Evolutionary conservation across 2,329 filamentous ascomycete species (phyloP).

Genomic region (Stagonosporopsis tanaceti): DNA sequence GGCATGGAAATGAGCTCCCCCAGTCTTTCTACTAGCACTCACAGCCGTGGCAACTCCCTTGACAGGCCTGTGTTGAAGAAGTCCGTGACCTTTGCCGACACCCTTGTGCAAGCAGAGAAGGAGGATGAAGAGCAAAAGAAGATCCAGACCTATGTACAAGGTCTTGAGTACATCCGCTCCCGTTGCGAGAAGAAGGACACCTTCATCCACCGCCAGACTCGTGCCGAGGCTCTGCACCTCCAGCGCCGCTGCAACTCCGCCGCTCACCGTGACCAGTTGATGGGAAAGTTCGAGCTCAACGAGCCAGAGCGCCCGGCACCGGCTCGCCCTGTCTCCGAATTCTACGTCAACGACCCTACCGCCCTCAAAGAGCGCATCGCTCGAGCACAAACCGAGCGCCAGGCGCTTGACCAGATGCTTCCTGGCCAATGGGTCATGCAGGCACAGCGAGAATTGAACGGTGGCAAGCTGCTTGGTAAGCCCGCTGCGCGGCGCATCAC

Average conservation of each 20-base stretch:
- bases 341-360: conserved; percentile 62
- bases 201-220: conserved; percentile 83
- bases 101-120: conserved; percentile 32
- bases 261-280: conserved; percentile 79
- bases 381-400: conserved; percentile 75
- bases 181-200: conserved; percentile 73
- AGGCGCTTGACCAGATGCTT: conserved; percentile 76
- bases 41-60: conserved; percentile 46
- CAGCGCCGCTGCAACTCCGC: conserved; percentile 77
- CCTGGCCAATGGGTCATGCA: conserved; percentile 69
- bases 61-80: conserved; percentile 66
- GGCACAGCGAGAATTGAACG: conserved; percentile 67
- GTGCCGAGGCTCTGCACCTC: conserved; percentile 88
- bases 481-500: conserved; percentile 51
- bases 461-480: conserved; percentile 66
- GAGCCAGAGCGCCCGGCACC: conserved; percentile 53
- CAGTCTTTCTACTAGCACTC: conserved; percentile 42
- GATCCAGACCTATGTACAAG: conserved; percentile 86
- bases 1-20: conserved; percentile 60
- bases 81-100: conserved; percentile 74
- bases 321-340: conserved; percentile 55
- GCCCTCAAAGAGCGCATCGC: conserved; percentile 66
- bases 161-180: conserved; percentile 78
- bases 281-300: conserved; percentile 83
- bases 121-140: conserved; percentile 43